Base-by-base conservation (phyloP, 139 green algal species). In the Desmodesmus armatus region DNA sequence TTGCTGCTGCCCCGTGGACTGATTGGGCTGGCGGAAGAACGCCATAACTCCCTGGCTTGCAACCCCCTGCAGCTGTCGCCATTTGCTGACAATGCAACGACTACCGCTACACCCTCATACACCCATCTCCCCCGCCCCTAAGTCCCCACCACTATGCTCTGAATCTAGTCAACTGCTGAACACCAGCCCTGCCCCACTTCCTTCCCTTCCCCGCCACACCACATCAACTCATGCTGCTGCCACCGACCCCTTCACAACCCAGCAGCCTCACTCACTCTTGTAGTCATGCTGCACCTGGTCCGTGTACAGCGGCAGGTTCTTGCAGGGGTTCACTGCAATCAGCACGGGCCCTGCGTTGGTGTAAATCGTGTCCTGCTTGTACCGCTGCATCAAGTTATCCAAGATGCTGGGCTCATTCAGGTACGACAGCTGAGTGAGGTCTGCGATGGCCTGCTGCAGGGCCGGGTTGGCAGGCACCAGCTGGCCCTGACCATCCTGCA, bases 321-420 rank as follows among this genome's bases (percentile, higher is more conserved):
- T 95, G 91, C 95, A 98, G 3, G 95, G 95, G 82, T 98, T 98
- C 41, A 98, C 76, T 0, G 96, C 96, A 47, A 99, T 96, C 11
- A 99, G 89, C 53, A 99, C 94, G 0, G 94, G 93, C 0, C 96
- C 96, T 7, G 88, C 85, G 47, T 86, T 89, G 0, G 96, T 97
- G 89, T 99, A 99, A 35, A 99, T 96, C 1, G 83, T 49, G 55
- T 96, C 91, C 7, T 73, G 49, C 0, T 58, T 62, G 74, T 96
- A 96, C 60, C 91, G 84, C 75, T 90, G 66, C 5, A 84, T 41
- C 69, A 99, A 87, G 84, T 93, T 93, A 88, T 96, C 86, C 44
- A 98, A 83, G 39, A 99, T 96, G n/a, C 89, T 92, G 0, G 96
- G 96, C 90, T 98, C 94, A 71, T 98, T 98, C 17, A 99, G 84